Base-by-base conservation (phyloP, 2,329 filamentous ascomycete genomes). In the Cryphonectria japonica region DNA sequence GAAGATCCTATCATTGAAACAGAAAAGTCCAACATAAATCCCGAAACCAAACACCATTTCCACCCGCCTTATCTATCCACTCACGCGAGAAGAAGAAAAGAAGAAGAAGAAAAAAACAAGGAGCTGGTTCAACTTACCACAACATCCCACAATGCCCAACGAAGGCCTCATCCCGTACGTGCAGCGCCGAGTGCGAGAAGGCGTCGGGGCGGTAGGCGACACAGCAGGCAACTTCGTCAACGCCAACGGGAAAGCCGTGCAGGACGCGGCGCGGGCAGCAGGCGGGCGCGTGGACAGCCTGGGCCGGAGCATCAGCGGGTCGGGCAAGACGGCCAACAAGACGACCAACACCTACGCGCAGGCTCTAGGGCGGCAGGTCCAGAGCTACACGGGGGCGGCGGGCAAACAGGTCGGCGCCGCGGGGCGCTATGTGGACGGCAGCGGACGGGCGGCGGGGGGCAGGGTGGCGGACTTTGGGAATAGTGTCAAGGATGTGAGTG, bases 211-310 rank as follows among this genome's bases (percentile, higher is more conserved):
- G 2, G 71, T 46, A 2, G 71, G 71, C 57, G 71, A 72, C 69
- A 59, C 71, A 14, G 50, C 70, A 6, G 71, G 71, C n/a, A 72
- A 72, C 39, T 69, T 67, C n/a, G 66, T 71, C 66, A 67, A 62
- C 62, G 50, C 62, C 39, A 72, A 72, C 59, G 71, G 71, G n/a
- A 67, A 69, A 39, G 69, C 69, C n/a, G 65, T 71, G 41, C 71
- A 72, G 43, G 29, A 43, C 63, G 43, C 66, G 1, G 71, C 71
- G n/a, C 67, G 41, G 2, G 41, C 66, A 6, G 71, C 71, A 13
- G 71, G 69, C 19, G 46, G 43, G 11, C 57, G 71, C 32, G 64
- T 65, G 57, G 69, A 72, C 63, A 62, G 69, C 13, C 61, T 72
- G 5, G 66, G 66, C 29, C 71, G 69, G 8, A 64, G 69, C 66